Evolutionary conservation across 2,329 filamentous ascomycete species (phyloP).

Genomic region (Calonectria naviculata): DNA sequence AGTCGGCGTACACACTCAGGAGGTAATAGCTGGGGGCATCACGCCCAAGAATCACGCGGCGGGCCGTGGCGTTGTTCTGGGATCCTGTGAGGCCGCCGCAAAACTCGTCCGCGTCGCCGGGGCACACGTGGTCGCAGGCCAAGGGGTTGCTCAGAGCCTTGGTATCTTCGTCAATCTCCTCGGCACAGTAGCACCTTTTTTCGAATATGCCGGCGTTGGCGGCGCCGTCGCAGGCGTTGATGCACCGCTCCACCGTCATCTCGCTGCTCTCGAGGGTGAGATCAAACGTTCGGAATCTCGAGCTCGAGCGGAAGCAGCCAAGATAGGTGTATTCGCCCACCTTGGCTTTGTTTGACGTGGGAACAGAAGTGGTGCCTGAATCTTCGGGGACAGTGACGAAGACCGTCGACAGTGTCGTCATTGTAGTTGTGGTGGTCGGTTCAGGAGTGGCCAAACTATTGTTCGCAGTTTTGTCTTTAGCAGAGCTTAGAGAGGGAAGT

Average conservation of each 20-base stretch:
- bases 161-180: conserved; percentile 52
- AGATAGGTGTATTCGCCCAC: conserved; percentile 49
- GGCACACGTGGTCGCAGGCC: conserved; percentile 52
- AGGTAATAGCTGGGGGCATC: conserved; percentile 46
- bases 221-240: conserved; percentile 47
- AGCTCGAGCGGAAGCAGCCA: conserved; percentile 55
- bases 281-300: conserved; percentile 49
- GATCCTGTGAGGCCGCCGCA: conserved; percentile 54
- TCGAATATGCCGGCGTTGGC: conserved; percentile 54
- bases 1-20: conserved; percentile 56
- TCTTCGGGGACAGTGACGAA: conserved; percentile 39
- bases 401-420: conserved; percentile 39
- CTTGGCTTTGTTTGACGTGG: conserved; percentile 44
- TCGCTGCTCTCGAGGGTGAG: conserved; percentile 39
- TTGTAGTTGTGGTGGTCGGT: conserved; percentile 42
- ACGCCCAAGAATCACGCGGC: conserved; percentile 34
- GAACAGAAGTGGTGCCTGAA: conserved; percentile 22
- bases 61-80: conserved; percentile 9
- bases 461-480: not conserved
- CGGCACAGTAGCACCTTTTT: conserved; percentile 59
- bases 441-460: conserved; percentile 7
- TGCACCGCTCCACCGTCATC: conserved; percentile 55
- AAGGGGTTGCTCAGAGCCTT: conserved; percentile 40
- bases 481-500: not conserved
- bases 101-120: conserved; percentile 51